A percentile compares a stretch with the other conserved stretches of the same genome.
phyloP scores from a whole-genome alignment of 2,329 filamentous ascomycete genomes.

The Eutypa lata region DNA sequence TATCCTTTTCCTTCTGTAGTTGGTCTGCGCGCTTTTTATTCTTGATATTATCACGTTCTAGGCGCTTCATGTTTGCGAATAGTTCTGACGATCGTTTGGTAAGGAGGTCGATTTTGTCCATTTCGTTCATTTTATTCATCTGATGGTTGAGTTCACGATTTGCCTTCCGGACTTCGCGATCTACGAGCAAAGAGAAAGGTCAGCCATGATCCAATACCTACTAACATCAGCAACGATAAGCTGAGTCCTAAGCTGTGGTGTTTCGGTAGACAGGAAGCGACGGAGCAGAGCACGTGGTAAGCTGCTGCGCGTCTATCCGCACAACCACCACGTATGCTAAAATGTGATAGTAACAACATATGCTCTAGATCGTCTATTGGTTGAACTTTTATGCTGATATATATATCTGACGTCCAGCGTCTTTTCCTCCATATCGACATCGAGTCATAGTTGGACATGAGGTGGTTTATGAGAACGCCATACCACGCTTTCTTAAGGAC shows the following conservation, averaged over 20 bases:
- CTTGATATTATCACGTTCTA: slow-evolving; percentile 91
- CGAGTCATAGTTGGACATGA: too few relatives aligned
- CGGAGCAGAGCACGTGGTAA: too few relatives aligned
- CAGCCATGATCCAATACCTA: slow-evolving; percentile 12
- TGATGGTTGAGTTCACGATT: slow-evolving; percentile 86
- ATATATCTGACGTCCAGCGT: too few relatives aligned
- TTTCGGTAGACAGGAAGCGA: not conserved
- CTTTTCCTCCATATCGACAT: too few relatives aligned
- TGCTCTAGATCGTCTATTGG: too few relatives aligned
- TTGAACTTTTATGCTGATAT: too few relatives aligned
- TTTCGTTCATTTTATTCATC: slow-evolving; percentile 85
- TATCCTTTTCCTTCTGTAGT: slow-evolving; percentile 94
- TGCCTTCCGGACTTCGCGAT: slow-evolving; percentile 57
- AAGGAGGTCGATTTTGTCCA: slow-evolving; percentile 86
- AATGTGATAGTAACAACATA: too few relatives aligned
- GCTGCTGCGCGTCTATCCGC: too few relatives aligned
- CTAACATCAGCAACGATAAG: not conserved
- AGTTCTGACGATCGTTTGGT: slow-evolving; percentile 90
- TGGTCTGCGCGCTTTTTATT: slow-evolving; percentile 94
- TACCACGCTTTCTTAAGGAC: not conserved
- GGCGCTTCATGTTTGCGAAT: slow-evolving; percentile 88
- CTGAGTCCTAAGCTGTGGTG: not conserved
- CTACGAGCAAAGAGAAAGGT: slow-evolving; percentile 20
- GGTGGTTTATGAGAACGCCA: not conserved
- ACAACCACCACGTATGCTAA: too few relatives aligned